Conservation (phyloP, 2,329 filamentous ascomycete species). For the Cryphonectria carpinicola region DNA sequence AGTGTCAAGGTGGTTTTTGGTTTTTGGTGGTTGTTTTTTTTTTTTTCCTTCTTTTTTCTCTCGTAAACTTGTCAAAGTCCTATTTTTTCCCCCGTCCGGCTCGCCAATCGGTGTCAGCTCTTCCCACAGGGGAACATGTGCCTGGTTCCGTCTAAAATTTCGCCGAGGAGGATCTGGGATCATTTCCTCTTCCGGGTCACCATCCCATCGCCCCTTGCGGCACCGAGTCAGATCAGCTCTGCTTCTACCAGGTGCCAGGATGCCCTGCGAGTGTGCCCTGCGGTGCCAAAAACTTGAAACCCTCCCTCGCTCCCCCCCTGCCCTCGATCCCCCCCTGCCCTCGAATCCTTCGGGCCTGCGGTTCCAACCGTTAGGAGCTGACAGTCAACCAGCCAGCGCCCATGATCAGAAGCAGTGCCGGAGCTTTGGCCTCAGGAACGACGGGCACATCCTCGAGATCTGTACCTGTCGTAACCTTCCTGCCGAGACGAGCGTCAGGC, state of each 20-base stretch:
- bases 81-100: not conserved
- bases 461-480: not conserved
- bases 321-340: not conserved
- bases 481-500: not conserved
- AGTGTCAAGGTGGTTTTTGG: too few relatives aligned
- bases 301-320: not conserved
- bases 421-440: not conserved
- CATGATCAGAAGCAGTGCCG: not conserved
- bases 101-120: slow-evolving; percentile 7
- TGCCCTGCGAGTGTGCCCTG: not conserved
- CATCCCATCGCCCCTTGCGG: not conserved
- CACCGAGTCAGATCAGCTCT: slow-evolving; percentile 2
- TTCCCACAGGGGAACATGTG: slow-evolving; percentile 1
- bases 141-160: slow-evolving; percentile 5
- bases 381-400: not conserved
- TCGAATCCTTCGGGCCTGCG: not conserved
- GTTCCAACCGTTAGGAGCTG: not conserved
- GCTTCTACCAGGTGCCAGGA: not conserved
- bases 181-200: slow-evolving; percentile 5
- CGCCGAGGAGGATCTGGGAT: slow-evolving; percentile 7
- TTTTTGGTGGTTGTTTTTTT: too few relatives aligned
- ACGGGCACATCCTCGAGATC: not conserved
- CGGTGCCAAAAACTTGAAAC: not conserved
- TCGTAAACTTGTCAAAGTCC: not conserved
- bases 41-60: not conserved